Base-by-base conservation (phyloP, 805 yeast genomes). In the Saturnispora diversa region DNA sequence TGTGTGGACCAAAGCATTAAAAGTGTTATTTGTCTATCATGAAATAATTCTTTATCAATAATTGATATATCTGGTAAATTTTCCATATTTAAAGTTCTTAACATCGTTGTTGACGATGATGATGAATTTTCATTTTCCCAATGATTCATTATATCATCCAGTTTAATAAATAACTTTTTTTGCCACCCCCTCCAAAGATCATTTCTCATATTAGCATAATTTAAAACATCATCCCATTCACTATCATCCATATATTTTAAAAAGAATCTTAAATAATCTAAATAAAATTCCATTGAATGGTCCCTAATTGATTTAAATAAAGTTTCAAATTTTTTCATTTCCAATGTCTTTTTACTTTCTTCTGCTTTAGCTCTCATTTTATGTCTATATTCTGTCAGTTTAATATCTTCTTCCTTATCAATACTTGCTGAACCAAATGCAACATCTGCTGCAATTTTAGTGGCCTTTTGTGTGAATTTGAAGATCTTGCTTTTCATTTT, bases 161-260 rank as follows among this genome's bases (percentile, higher is more conserved):
- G 31, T 2, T 42, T 44, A 5, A 25, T 35, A 9, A 60, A 45
- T 25, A 45, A 48, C 43, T 50, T 51, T 25, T 39, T 38, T 43
- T 54, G 49, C 62, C 63, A 59, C 6, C 50, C 44, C 10, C 50
- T 43, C 57, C 57, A 60, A 15, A 59, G 40, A 30, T 57, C 59
- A 20, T 56, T 49, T 44, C 65, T 45, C 4, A 59, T 51, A 11
- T 55, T 40, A 7, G 65, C 60, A 41, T 53, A 58, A 20, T 46
- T 47, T n/a, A 60, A 35, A 0, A 61, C 54, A 39, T 60, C 65
- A 38, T 57, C 54, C 28, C 44, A 35, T 28, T 54, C 60, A 9
- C 61, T 44, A n/a, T 59, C 60, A 35, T 58, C 56, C 57, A 55
- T 54, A 31, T 55, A 58, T 32, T 58, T 53, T 26, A 53, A 27